Evolutionary conservation across 257 asterid genomes (phyloP), one percentile per base, ranked within the genome.

Genomic region (Misopates orontium): DNA sequence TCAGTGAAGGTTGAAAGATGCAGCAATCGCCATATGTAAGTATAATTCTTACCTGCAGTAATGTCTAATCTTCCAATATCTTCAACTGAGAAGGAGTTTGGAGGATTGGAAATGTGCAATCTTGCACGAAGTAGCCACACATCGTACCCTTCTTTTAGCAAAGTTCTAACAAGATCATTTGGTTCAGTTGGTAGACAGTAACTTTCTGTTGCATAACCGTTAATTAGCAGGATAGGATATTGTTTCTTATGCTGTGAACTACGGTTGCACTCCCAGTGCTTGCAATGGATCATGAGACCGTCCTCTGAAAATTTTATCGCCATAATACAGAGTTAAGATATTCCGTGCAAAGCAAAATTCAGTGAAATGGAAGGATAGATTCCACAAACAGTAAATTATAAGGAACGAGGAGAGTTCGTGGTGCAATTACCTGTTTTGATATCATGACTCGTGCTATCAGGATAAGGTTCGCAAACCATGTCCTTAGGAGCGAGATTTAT

Each of bases 161-260:
- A 70, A 40, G 88, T 76, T 72, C 86, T 73, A 22, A 85, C 70
- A 36, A 85, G 79, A 71, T 85, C 91, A n/a, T 54, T 77, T 50
- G 56, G 68, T 64, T 84, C 91, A 5, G 84, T 79, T 41, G 91
- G 84, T 60, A 84, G 70, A 28, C 77, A 82, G 51, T 67, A 84
- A 70, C 88, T 77, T 64, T 82, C 88, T 1, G 78, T 73, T 53
- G 88, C 62, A 56, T 84, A 84, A 18, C 91, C 91, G 41, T 84
- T 84, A 0, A 84, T 63, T 8, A 82, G 83, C 45, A 84, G 82
- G 21, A 69, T 75, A 3, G 88, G 91, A 22, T 49, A 74, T 47
- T 10, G 24, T 18, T 47, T 52, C 54, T 39, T 74, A 60, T 62
- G 71, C 58, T 60, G 15, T 18, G n/a, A n/a, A 17, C 16, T 49